These are phyloP conservation scores for Alternaria brassicicola DNA, from an alignment of 2,329 filamentous ascomycete species.

Conservation along the genomic window DNA sequence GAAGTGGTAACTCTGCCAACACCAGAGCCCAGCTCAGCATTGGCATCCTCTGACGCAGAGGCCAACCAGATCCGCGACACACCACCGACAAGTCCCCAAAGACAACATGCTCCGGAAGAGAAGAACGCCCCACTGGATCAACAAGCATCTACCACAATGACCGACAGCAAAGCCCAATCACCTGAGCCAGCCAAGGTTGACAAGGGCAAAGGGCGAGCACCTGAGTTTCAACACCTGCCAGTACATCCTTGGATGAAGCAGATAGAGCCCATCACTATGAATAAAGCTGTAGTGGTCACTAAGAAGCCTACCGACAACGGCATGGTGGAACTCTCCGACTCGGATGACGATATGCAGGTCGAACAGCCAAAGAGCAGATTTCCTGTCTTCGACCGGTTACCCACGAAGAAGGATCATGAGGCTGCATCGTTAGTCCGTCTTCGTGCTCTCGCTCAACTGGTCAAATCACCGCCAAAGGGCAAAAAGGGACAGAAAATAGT, in stretches of 20 bases:
- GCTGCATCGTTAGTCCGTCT: slow-evolving; percentile 68
- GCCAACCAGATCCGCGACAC: slow-evolving; percentile 43
- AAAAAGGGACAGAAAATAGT: slow-evolving; percentile 61
- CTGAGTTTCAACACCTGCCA: slow-evolving; percentile 46
- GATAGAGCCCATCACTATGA: slow-evolving; percentile 17
- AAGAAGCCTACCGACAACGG: not conserved
- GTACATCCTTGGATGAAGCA: slow-evolving; percentile 32
- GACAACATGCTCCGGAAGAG: slow-evolving; percentile 17
- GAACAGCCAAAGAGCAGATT: slow-evolving; percentile 49
- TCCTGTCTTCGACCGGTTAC: slow-evolving; percentile 71
- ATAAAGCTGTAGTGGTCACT: slow-evolving; percentile 18
- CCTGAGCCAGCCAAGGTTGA: slow-evolving; percentile 47
- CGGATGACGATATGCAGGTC: slow-evolving; percentile 71
- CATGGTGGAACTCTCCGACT: slow-evolving; percentile 53
- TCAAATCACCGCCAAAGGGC: slow-evolving; percentile 62
- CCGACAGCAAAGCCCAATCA: slow-evolving; percentile 4
- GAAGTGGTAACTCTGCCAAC: slow-evolving; percentile 24
- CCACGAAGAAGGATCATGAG: slow-evolving; percentile 67
- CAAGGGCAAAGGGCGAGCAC: slow-evolving; percentile 68
- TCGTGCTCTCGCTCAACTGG: slow-evolving; percentile 75
- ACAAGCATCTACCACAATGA: slow-evolving; percentile 4
- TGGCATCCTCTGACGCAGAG: slow-evolving; percentile 69
- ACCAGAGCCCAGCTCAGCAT: slow-evolving; percentile 50
- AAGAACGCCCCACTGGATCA: not conserved
- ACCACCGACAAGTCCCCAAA: slow-evolving; percentile 55